phyloP scores from a whole-genome alignment of 2,329 filamentous ascomycete genomes.

The Blastomyces emzantsi region DNA sequence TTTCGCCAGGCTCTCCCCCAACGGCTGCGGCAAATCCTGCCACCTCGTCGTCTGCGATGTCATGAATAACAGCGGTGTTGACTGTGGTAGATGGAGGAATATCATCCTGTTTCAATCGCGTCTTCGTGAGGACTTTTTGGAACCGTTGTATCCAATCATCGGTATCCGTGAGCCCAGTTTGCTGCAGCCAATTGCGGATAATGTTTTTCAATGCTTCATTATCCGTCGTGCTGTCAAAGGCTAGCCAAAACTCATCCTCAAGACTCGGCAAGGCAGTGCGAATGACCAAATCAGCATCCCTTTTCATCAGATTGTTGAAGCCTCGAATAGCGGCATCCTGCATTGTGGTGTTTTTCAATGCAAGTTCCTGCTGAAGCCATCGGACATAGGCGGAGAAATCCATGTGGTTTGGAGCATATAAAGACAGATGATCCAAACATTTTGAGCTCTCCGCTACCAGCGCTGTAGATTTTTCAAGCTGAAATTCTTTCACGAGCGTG shows the following conservation, averaged over 20 bases:
- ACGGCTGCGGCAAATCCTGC: slow-evolving; percentile 82
- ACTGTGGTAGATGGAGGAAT: slow-evolving; percentile 27
- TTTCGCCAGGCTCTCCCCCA: slow-evolving; percentile 53
- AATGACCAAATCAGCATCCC: slow-evolving; percentile 75
- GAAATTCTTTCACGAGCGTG: slow-evolving; percentile 74
- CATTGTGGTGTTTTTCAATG: slow-evolving; percentile 58
- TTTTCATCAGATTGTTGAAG: slow-evolving; percentile 89
- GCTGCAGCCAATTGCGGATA: slow-evolving; percentile 84
- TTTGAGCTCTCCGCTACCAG: slow-evolving; percentile 68
- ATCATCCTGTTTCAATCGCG: slow-evolving; percentile 56
- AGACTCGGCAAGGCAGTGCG: slow-evolving; percentile 65
- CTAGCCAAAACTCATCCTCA: slow-evolving; percentile 86
- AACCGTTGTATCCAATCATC: slow-evolving; percentile 80
- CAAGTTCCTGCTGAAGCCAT: slow-evolving; percentile 67
- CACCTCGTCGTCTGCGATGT: slow-evolving; percentile 91
- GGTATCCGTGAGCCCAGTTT: slow-evolving; percentile 74
- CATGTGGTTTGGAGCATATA: slow-evolving; percentile 85
- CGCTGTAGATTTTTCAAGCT: slow-evolving; percentile 60
- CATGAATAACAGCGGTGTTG: slow-evolving; percentile 46
- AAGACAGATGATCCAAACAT: slow-evolving; percentile 81
- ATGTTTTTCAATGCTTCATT: slow-evolving; percentile 79
- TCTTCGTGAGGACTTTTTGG: slow-evolving; percentile 83
- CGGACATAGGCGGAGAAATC: slow-evolving; percentile 77
- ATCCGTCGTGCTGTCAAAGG: slow-evolving; percentile 65
- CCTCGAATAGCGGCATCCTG: slow-evolving; percentile 77